phyloP scores from a whole-genome alignment of 2,329 filamentous ascomycete species.

The Beauveria sp. region DNA sequence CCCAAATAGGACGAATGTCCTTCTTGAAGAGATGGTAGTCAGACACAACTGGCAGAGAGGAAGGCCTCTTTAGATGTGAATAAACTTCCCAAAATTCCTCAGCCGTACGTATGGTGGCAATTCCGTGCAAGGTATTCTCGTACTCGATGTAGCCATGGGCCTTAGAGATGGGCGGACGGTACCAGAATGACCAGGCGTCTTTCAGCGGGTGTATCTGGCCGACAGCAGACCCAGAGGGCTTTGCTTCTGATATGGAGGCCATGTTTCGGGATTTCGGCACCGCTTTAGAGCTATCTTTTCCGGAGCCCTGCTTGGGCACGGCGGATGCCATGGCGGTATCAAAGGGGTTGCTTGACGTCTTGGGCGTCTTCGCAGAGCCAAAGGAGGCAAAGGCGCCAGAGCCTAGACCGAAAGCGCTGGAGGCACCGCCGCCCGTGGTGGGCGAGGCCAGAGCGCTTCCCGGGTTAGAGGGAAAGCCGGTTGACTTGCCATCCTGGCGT shows the following conservation, averaged over 20 bases:
- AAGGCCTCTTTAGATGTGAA: conserved; percentile 81
- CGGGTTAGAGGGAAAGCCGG: conserved; percentile 70
- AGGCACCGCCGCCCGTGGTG: conserved; percentile 55
- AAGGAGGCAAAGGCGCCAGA: conserved; percentile 91
- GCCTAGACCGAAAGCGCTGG: conserved; percentile 86
- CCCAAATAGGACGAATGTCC: conserved; percentile 94
- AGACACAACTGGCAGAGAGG: conserved; percentile 78
- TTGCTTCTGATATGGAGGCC: conserved; percentile 39
- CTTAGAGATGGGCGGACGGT: conserved; percentile 91
- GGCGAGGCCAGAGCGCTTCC: conserved; percentile 66
- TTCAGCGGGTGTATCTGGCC: conserved; percentile 53
- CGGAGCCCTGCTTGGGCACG: conserved; percentile 22
- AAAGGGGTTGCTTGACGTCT: conserved; percentile 72
- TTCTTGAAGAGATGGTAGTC: conserved; percentile 99
- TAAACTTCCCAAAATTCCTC: conserved; percentile 93
- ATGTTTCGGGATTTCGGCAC: conserved; percentile 26
- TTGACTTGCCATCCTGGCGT: conserved; percentile 69
- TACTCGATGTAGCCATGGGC: conserved; percentile 83
- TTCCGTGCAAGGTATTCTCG: conserved; percentile 86
- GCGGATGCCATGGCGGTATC: conserved; percentile 58
- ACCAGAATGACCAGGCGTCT: conserved; percentile 94
- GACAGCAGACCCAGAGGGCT: conserved; percentile 26
- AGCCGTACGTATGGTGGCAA: conserved; percentile 72
- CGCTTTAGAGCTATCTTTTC: conserved; percentile 25
- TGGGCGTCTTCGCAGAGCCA: conserved; percentile 78